A percentile compares a stretch with the other conserved stretches of the same genome.
Conservation (phyloP, 176 grass and related monocot species). For the Oryza rufipogon region DNA sequence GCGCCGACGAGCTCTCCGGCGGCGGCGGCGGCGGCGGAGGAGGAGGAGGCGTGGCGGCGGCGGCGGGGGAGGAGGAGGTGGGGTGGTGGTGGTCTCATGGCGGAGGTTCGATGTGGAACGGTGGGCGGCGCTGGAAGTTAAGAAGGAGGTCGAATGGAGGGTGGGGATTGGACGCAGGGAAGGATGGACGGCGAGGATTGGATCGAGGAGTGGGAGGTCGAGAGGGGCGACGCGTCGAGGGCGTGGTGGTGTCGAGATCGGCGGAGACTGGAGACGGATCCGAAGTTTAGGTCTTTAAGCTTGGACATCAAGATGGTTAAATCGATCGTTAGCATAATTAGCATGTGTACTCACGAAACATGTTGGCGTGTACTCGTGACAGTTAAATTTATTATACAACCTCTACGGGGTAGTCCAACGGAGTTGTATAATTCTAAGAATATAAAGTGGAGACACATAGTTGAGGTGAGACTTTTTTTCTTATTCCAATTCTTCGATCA, state of each 20-base stretch:
- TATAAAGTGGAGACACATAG: too few species aligned
- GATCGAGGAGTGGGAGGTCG: neutral
- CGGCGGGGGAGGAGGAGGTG: slow-evolving; percentile 21
- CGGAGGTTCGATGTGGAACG: slow-evolving; percentile 22
- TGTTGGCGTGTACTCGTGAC: too few species aligned
- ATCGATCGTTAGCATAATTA: neutral
- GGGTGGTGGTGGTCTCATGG: slow-evolving; percentile 61
- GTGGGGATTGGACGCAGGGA: neutral
- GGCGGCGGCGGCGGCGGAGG: slow-evolving; percentile 7
- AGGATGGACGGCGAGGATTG: slow-evolving; percentile 25
- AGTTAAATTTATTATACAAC: too few species aligned
- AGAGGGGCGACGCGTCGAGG: slow-evolving; percentile 11
- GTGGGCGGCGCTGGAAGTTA: slow-evolving; percentile 14
- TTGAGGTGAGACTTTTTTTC: too few species aligned
- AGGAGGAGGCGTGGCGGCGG: slow-evolving; percentile 24
- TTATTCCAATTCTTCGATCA: too few species aligned
- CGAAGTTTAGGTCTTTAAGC: slow-evolving; percentile 1
- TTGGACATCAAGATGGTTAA: neutral
- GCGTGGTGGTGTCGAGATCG: neutral
- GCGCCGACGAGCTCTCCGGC: slow-evolving; percentile 9
- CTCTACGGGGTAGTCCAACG: too few species aligned
- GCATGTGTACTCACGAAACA: too few species aligned
- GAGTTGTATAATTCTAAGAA: too few species aligned
- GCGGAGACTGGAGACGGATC: neutral
- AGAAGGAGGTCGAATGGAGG: neutral